These are phyloP conservation scores for Epithele typhae DNA, from an alignment of 768 basidiomycete species.

Conservation along the genomic window DNA sequence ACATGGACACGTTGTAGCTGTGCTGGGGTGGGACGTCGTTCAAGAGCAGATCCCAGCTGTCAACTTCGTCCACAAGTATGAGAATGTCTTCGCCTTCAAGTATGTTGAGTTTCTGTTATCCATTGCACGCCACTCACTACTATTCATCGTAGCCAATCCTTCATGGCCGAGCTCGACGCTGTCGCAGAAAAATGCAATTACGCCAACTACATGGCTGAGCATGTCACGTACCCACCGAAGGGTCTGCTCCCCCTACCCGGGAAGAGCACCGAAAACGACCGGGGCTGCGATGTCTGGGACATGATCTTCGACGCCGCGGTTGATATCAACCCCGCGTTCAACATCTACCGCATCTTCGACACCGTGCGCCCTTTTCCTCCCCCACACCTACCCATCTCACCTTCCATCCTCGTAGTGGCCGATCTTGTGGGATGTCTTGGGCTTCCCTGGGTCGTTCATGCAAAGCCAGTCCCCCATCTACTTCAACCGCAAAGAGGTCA, in stretches of 20 bases:
- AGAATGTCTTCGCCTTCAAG: slow-evolving; percentile 71
- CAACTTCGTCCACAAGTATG: slow-evolving; percentile 68
- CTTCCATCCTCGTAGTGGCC: slow-evolving; percentile 37
- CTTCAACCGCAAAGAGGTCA: slow-evolving; percentile 67
- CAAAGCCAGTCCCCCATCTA: slow-evolving; percentile 61
- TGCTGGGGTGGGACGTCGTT: slow-evolving; percentile 42
- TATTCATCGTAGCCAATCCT: slow-evolving; percentile 45
- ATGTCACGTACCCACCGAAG: slow-evolving; percentile 66
- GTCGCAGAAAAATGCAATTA: slow-evolving; percentile 57
- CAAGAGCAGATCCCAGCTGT: slow-evolving; percentile 71
- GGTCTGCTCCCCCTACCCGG: slow-evolving; percentile 61
- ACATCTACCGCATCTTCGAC: slow-evolving; percentile 76
- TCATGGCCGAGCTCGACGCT: slow-evolving; percentile 53
- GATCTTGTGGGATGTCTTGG: slow-evolving; percentile 74
- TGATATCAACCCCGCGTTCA: slow-evolving; percentile 67
- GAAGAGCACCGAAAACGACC: slow-evolving; percentile 38
- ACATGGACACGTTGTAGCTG: neutral
- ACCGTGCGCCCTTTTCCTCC: slow-evolving; percentile 32
- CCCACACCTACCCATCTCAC: neutral
- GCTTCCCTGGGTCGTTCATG: slow-evolving; percentile 53
- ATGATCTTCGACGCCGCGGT: slow-evolving; percentile 59
- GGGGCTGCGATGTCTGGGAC: slow-evolving; percentile 66
- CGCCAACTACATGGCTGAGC: slow-evolving; percentile 53
- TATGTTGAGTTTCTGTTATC: slow-evolving; percentile 27
- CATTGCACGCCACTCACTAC: neutral